These are phyloP conservation scores for Stentor coeruleus DNA, from an alignment of 73 alveolate genomes.

Conservation along the genomic window DNA sequence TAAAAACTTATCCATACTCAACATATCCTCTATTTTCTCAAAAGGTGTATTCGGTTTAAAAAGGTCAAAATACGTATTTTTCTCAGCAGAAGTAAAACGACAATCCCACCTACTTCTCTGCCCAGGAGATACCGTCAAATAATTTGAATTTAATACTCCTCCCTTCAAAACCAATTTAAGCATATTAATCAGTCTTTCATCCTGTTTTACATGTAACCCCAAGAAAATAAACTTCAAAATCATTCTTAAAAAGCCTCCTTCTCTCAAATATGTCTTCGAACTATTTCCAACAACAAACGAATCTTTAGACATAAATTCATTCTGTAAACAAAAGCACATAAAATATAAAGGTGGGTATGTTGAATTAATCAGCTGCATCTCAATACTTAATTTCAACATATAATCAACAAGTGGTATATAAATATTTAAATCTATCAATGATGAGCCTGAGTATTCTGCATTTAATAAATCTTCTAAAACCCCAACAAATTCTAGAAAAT, in stretches of 20 bases:
- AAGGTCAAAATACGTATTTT: background rate
- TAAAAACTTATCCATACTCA: background rate
- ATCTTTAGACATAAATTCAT: background rate
- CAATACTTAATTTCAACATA: background rate
- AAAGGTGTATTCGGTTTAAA: too few relatives aligned
- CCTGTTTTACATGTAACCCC: background rate
- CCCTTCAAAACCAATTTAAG: background rate
- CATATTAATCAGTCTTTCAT: background rate
- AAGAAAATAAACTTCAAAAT: conserved; percentile 5
- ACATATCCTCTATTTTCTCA: background rate
- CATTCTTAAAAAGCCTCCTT: conserved; percentile 21
- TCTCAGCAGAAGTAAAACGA: background rate
- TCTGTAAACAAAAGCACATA: background rate
- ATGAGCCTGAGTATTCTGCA: background rate
- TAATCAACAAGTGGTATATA: background rate
- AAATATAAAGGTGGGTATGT: background rate
- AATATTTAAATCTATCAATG: background rate
- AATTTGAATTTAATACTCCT: background rate
- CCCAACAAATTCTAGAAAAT: background rate
- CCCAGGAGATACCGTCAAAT: background rate
- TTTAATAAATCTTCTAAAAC: conserved; percentile 10
- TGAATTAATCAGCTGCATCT: background rate
- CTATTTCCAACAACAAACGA: too few relatives aligned
- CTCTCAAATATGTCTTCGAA: conserved; percentile 18
- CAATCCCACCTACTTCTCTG: background rate